Percentiles rank a stretch among this genome's conserved stretches.
These are phyloP conservation scores for Thelephora terrestris DNA, from an alignment of 1,284 basidiomycete genomes.

Conservation along the genomic window DNA sequence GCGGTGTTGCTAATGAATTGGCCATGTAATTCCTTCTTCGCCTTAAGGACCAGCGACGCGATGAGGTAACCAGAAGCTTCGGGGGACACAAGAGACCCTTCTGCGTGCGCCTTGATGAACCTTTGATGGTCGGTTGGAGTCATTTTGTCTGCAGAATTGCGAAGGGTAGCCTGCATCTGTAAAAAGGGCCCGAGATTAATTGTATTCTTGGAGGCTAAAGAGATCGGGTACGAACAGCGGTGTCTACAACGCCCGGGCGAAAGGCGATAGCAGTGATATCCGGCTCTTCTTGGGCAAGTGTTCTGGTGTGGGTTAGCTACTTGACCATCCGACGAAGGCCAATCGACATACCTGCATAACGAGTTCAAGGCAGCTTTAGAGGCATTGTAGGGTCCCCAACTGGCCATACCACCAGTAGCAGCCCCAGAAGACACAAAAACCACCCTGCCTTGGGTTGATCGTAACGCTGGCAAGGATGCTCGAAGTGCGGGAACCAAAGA, in stretches of 20 bases:
- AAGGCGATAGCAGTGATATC: conserved; percentile 65
- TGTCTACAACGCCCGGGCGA: conserved; percentile 81
- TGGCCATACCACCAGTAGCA: conserved; percentile 52
- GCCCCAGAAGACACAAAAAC: conserved; percentile 80
- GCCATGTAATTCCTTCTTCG: conserved; percentile 53
- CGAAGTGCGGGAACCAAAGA: conserved; percentile 63
- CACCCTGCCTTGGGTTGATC: conserved; percentile 56
- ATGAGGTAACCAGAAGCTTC: conserved; percentile 69
- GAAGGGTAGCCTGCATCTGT: conserved; percentile 62
- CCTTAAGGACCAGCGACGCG: conserved; percentile 51
- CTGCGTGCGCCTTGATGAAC: conserved; percentile 52
- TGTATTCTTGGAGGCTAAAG: neutral
- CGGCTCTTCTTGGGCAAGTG: conserved; percentile 74
- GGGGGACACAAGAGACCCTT: conserved; percentile 60
- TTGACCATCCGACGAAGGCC: neutral
- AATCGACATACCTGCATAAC: conserved; percentile 46
- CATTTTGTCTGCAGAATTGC: conserved; percentile 44
- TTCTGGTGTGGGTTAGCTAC: conserved; percentile 34
- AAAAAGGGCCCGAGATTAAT: neutral
- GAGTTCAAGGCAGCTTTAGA: conserved; percentile 82
- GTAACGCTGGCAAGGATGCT: conserved; percentile 55
- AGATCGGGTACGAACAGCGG: conserved; percentile 35
- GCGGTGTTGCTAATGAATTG: conserved; percentile 68
- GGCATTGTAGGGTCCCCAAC: conserved; percentile 76
- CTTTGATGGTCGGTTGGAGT: conserved; percentile 35